Conservation (phyloP, 2,329 filamentous ascomycete species). For the Fusarium sp. region DNA sequence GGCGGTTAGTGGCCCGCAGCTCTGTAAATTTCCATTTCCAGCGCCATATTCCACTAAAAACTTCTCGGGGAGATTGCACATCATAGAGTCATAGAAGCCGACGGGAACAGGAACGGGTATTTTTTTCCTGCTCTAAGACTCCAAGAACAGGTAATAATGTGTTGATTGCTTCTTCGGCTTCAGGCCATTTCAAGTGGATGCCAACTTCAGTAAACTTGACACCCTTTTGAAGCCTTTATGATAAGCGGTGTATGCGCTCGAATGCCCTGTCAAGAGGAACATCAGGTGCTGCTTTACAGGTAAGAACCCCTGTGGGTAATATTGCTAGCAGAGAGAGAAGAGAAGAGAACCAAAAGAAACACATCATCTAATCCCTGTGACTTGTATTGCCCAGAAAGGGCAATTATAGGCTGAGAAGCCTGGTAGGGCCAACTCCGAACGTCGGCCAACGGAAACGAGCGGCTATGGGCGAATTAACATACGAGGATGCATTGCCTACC, state of each 20-base stretch:
- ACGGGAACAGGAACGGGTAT: not conserved
- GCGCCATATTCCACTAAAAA: conserved; percentile 7
- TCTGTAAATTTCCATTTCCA: conserved; percentile 6
- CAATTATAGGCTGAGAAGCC: conserved; percentile 1
- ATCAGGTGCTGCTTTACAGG: conserved; percentile 22
- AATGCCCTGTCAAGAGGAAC: conserved; percentile 5
- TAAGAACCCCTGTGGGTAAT: conserved; percentile 4
- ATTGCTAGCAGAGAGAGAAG: not conserved
- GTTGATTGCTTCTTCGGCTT: not conserved
- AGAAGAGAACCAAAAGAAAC: conserved; percentile 10
- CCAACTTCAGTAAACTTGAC: not conserved
- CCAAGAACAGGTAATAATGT: too few species aligned
- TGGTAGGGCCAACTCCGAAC: conserved; percentile 12
- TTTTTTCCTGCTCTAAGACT: not conserved
- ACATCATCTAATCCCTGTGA: conserved; percentile 12
- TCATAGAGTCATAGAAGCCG: not conserved
- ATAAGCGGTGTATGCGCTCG: conserved; percentile 29
- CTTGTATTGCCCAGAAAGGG: conserved; percentile 22
- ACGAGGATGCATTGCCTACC: conserved; percentile 9
- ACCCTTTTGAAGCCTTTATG: not conserved
- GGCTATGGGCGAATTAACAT: conserved; percentile 18
- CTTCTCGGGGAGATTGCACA: not conserved
- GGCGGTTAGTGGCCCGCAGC: not conserved
- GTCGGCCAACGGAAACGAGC: conserved; percentile 38
- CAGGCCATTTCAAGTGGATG: not conserved